Evolutionary conservation across 2,329 filamentous ascomycete species (phyloP).

Genomic region (Arachnomyces sp.): DNA sequence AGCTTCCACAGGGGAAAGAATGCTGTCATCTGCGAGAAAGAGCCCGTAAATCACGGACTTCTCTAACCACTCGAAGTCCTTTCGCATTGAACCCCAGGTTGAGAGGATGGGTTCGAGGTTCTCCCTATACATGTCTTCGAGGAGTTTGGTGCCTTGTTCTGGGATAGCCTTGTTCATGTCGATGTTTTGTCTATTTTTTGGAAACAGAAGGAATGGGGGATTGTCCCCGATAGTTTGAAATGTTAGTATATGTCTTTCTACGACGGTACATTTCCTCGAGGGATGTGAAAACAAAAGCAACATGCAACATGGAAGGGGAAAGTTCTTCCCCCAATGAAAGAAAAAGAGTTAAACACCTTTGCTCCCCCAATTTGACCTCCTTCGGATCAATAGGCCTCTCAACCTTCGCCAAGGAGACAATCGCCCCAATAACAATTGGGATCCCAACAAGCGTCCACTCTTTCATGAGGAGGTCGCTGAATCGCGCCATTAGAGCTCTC

Average conservation of each 20-base stretch:
- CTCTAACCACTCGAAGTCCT: slow-evolving; percentile 62
- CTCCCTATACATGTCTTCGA: slow-evolving; percentile 23
- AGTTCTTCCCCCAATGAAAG: background rate
- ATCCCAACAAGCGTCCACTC: slow-evolving; percentile 26
- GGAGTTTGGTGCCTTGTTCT: slow-evolving; percentile 21
- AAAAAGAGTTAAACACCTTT: slow-evolving; percentile 10
- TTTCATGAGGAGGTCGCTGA: slow-evolving; percentile 26
- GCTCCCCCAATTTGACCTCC: slow-evolving; percentile 10
- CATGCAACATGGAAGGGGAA: background rate
- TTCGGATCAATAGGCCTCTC: slow-evolving; percentile 16
- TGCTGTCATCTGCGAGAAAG: slow-evolving; percentile 39
- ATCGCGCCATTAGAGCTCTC: slow-evolving; percentile 12
- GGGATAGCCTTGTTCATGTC: slow-evolving; percentile 16
- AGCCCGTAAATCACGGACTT: slow-evolving; percentile 63
- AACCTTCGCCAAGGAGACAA: slow-evolving; percentile 21
- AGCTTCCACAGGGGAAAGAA: slow-evolving; percentile 37
- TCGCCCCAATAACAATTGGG: slow-evolving; percentile 22
- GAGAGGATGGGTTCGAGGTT: slow-evolving; percentile 24
- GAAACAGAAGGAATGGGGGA: background rate
- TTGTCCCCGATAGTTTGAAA: slow-evolving; percentile 2
- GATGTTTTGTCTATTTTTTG: slow-evolving; percentile 13
- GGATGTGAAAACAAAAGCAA: background rate
- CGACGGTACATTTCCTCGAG: too few relatives aligned
- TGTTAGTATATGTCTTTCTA: too few relatives aligned
- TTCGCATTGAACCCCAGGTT: slow-evolving; percentile 22